A percentile compares a stretch with the other conserved stretches of the same genome.
Evolutionary conservation across 164 flowering plant species (phyloP).

Genomic region (Protea cynaroides): DNA sequence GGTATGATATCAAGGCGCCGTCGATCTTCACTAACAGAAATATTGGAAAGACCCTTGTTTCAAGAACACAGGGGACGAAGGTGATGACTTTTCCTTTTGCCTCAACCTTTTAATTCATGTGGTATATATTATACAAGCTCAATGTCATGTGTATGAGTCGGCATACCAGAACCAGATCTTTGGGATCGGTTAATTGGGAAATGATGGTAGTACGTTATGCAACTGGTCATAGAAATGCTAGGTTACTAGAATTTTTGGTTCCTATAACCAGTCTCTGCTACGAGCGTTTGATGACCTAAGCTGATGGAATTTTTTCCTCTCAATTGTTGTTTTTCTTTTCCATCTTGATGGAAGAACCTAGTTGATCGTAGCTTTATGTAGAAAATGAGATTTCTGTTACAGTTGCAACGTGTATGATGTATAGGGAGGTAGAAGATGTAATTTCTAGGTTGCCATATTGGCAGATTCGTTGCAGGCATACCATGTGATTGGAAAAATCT

Average conservation of each 20-base stretch:
- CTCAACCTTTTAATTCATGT: not conserved
- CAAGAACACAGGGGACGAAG: constrained; percentile 33
- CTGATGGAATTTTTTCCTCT: too few relatives aligned
- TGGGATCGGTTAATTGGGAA: not conserved
- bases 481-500: not conserved
- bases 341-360: too few relatives aligned
- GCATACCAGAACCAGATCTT: not conserved
- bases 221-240: not conserved
- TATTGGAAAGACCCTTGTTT: constrained; percentile 28
- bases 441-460: too few relatives aligned
- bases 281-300: too few relatives aligned
- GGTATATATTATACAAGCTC: not conserved
- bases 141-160: not conserved
- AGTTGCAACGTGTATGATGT: too few relatives aligned
- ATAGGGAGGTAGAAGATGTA: too few relatives aligned
- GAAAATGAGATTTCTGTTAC: too few relatives aligned
- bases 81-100: not conserved
- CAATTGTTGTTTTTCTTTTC: too few relatives aligned
- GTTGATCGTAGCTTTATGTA: too few relatives aligned
- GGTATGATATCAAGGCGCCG: constrained; percentile 34
- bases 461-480: too few relatives aligned
- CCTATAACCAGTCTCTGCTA: too few relatives aligned
- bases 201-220: not conserved
- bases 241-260: not conserved
- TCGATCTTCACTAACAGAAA: constrained; percentile 13